Percentiles rank a stretch among this genome's conserved stretches.
These are phyloP conservation scores for Arxiozyma bovina DNA, from an alignment of 1,139 yeast genomes.

Conservation along the genomic window DNA sequence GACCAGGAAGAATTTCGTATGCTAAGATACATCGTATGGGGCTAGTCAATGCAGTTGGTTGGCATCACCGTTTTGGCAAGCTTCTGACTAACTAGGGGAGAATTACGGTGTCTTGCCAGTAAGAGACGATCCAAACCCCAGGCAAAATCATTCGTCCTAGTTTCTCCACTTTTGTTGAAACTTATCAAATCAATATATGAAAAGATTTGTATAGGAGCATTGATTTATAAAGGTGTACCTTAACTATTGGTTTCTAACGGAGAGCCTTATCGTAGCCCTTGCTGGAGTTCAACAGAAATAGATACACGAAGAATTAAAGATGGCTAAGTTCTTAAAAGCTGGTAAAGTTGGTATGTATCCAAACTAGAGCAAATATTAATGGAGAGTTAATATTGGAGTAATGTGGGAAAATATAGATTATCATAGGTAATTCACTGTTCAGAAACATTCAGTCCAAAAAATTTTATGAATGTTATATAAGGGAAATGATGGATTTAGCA, in stretches of 20 bases:
- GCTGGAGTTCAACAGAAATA: slow-evolving; percentile 7
- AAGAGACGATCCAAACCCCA: not conserved
- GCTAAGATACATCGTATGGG: not conserved
- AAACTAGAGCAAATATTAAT: not conserved
- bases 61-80: not conserved
- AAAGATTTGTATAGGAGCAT: not conserved
- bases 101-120: no score
- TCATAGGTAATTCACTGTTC: no score
- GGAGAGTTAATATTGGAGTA: no score
- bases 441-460: no score
- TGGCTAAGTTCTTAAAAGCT: slow-evolving; percentile 98
- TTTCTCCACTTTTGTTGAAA: not conserved
- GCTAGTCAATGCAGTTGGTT: not conserved
- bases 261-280: not conserved
- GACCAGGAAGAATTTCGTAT: no score
- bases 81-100: not conserved
- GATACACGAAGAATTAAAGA: slow-evolving; percentile 37
- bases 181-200: not conserved
- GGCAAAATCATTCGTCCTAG: not conserved
- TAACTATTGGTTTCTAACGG: not conserved
- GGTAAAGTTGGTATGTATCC: slow-evolving; percentile 72
- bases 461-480: no score
- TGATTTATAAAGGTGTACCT: no score
- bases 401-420: not conserved
- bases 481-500: no score